Evolutionary conservation across 805 yeast genomes (phyloP), one percentile per base, ranked within the genome.

Genomic region (Danielia reshetovae): DNA sequence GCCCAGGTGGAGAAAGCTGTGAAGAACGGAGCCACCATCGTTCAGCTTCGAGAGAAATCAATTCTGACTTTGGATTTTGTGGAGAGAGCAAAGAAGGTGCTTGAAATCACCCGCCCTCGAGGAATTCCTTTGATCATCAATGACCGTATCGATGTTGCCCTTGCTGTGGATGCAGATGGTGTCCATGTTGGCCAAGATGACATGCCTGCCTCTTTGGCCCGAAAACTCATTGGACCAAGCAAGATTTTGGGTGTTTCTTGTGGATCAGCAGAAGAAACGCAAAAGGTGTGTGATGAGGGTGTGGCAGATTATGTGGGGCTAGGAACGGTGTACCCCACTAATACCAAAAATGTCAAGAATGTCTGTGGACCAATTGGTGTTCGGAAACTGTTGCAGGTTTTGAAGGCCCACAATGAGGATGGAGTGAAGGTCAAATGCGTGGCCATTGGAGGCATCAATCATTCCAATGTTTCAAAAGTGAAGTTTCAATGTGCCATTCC

Each of bases 111-210:
- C 23, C 60, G 65, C 24, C 53, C 60, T 18, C 73, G 68, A 26
- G 70, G 73, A 0, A 77, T 89, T 6, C 96, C 96, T 0, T 64
- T 88, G 45, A 75, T 88, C 22, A 87, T 88, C 51, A 86, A 88
- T 47, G 96, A 88, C 51, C 64, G 96, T 33, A 72, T 86, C 2
- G 97, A 88, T 52, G 86, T 89, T 9, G 96, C 96, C 0, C 61
- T 89, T 28, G 96, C 96, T 0, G 70, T 86, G 36, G 93, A 75
- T 46, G 95, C 95, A 2, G 96, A 86, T 43, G 95, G 95, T 23
- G 81, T 89, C 7, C 97, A 88, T 62, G 85, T 88, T 14, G 97
- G 97, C 0, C 96, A 88, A 56, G 88, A 81, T 34, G 97, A 88
- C 53, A 85, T 88, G 85, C 72, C 74, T 8, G 77, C 77, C 2